phyloP scores from a whole-genome alignment of 768 basidiomycete genomes.

The Leucosporidium yakuticum region DNA sequence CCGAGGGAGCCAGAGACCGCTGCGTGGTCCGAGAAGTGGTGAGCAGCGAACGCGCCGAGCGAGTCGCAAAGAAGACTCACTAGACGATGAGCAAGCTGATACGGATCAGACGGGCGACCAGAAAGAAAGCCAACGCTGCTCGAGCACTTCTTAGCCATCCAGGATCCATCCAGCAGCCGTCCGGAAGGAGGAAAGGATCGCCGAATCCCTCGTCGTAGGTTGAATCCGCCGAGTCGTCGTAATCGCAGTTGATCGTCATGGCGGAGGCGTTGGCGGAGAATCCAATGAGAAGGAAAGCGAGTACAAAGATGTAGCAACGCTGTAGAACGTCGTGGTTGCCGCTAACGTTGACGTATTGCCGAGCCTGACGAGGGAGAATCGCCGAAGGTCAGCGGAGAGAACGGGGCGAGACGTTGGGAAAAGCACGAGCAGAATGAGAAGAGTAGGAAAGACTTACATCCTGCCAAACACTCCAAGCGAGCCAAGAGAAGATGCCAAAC shows the following conservation, averaged over 20 bases:
- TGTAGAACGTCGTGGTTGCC: slow-evolving; percentile 40
- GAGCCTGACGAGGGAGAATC: slow-evolving; percentile 19
- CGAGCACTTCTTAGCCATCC: slow-evolving; percentile 3
- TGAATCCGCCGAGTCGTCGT: background rate
- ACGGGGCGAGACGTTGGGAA: too few species aligned
- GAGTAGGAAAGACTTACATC: slow-evolving; percentile 36
- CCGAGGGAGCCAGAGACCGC: slow-evolving; percentile 5
- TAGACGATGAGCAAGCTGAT: background rate
- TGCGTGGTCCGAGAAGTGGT: background rate
- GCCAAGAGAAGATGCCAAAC: slow-evolving; percentile 37
- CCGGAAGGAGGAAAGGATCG: background rate
- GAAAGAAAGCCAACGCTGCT: slow-evolving; percentile 1
- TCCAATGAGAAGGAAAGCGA: slow-evolving; percentile 39
- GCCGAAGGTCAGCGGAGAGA: too few species aligned
- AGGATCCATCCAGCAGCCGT: background rate
- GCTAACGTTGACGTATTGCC: slow-evolving; percentile 41
- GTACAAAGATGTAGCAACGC: slow-evolving; percentile 7
- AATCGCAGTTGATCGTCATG: slow-evolving; percentile 33
- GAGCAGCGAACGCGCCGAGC: too few species aligned
- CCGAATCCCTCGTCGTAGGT: background rate
- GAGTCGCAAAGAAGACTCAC: background rate
- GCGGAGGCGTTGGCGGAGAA: slow-evolving; percentile 44
- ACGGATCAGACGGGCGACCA: slow-evolving; percentile 4
- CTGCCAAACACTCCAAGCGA: slow-evolving; percentile 42
- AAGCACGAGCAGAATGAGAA: too few species aligned